These are phyloP conservation scores for Styphnolobium japonicum DNA, from an alignment of 306 rosid species.

Conservation along the genomic window DNA sequence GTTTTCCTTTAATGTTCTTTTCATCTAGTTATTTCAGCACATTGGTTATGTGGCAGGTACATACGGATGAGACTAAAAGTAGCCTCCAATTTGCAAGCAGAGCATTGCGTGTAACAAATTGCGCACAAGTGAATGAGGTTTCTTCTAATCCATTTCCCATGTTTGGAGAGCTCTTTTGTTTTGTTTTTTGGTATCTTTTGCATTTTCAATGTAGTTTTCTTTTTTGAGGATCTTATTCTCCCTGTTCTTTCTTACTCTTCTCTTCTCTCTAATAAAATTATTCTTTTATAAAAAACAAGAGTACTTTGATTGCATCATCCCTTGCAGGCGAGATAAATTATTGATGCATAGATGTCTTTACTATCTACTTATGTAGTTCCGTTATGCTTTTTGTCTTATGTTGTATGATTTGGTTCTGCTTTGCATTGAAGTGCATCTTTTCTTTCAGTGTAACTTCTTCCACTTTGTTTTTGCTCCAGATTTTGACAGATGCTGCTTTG, in stretches of 20 bases:
- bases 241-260: not conserved
- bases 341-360: not conserved
- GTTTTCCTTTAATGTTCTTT: not conserved
- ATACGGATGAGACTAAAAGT: conserved; percentile 95
- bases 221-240: not conserved
- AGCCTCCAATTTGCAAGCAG: conserved; percentile 98
- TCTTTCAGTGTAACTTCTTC: conserved; percentile 12
- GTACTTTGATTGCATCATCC: conserved; percentile 8
- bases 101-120: conserved; percentile 90
- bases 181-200: not conserved
- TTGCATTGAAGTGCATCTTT: conserved; percentile 1
- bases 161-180: conserved; percentile 2
- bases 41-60: conserved; percentile 60
- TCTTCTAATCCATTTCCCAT: conserved; percentile 20
- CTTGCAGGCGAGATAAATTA: not conserved
- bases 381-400: conserved; percentile 7
- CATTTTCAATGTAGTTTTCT: conserved; percentile 7
- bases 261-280: not conserved
- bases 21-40: conserved; percentile 28
- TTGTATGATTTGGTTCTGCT: conserved; percentile 24
- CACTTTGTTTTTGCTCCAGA: conserved; percentile 44
- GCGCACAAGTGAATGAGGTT: conserved; percentile 97
- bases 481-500: conserved; percentile 97
- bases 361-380: not conserved
- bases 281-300: not conserved